phyloP scores from a whole-genome alignment of 2,329 filamentous ascomycete genomes.

The Pseudocercospora pini-densiflorae region DNA sequence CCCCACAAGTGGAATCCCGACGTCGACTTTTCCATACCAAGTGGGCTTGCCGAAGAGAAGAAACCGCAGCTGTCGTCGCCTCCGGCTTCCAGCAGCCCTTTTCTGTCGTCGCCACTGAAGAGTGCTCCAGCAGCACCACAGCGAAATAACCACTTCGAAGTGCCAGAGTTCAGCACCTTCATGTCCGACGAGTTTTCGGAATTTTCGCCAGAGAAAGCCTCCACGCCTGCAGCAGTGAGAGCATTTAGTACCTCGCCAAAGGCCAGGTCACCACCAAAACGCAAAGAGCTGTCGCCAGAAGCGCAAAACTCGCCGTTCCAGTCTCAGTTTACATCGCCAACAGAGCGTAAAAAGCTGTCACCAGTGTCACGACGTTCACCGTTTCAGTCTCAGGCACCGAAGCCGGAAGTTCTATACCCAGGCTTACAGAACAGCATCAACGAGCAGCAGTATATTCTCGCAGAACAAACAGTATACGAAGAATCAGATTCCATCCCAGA shows the following conservation, averaged over 20 bases:
- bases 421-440: slow-evolving; percentile 5
- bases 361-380: slow-evolving; percentile 6
- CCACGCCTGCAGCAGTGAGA: slow-evolving; percentile 9
- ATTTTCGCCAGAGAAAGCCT: slow-evolving; percentile 15
- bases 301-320: slow-evolving; percentile 2
- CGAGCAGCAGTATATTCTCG: slow-evolving; percentile 5
- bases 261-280: not conserved
- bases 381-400: not conserved
- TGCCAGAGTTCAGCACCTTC: slow-evolving; percentile 12
- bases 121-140: slow-evolving; percentile 3
- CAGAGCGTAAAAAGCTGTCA: slow-evolving; percentile 5
- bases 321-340: not conserved
- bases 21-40: slow-evolving; percentile 9
- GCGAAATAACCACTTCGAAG: slow-evolving; percentile 9
- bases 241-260: slow-evolving; percentile 3
- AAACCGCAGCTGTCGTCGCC: not conserved
- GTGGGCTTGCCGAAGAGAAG: not conserved
- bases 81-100: not conserved
- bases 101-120: slow-evolving; percentile 3
- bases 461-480: slow-evolving; percentile 8
- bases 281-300: slow-evolving; percentile 6
- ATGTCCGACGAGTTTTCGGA: slow-evolving; percentile 10
- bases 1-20: slow-evolving; percentile 13
- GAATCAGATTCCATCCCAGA: not conserved
- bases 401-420: slow-evolving; percentile 14